Base-by-base conservation (phyloP, 768 basidiomycete species). In the Boletales sp. region DNA sequence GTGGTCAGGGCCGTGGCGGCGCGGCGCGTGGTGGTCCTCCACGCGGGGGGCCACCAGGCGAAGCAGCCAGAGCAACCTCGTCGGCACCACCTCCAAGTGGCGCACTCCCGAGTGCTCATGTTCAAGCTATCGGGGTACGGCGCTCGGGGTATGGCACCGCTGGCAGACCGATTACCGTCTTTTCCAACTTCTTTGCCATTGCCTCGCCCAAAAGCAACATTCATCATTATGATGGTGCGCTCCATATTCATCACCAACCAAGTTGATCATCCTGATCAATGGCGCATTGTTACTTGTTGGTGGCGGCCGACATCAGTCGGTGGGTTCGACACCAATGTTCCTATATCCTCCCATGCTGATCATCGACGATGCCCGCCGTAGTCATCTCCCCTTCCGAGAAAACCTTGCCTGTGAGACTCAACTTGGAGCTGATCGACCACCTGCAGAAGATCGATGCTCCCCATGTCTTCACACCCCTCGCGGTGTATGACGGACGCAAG, bases 151-250 rank as follows among this genome's bases (percentile, higher is more conserved):
- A 77, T 57, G 88, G 86, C 18, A 75, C 71, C 0, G 72, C 74
- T 10, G 89, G 88, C 4, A 71, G 64, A 19, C 56, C 64, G 2
- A 70, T 76, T 27, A 57, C 54, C 13, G 72, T 81, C 7, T 54
- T 50, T 7, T 74, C 79, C 30, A 92, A 91, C 64, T 84, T 84
- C 45, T 91, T 88, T 56, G 63, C 61, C 37, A 79, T 80, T 4
- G 72, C 75, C 0, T 80, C 86, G 14, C 83, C 88, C 0, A 77
- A 83, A 19, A 68, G 64, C 7, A 76, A 79, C 27, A 89, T 90
- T 37, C 75, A 84, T 52, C 90, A 91, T 58, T 90, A 91, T 58
- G 88, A 92, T 63, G 83, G 90, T 86, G 61, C 53, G 83, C 81
- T 39, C 60, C 51, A 77, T 66, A 2, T 47, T 50, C 42, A 40